These are phyloP conservation scores for Fusarium longipes DNA, from an alignment of 2,329 filamentous ascomycete genomes.

Conservation along the genomic window DNA sequence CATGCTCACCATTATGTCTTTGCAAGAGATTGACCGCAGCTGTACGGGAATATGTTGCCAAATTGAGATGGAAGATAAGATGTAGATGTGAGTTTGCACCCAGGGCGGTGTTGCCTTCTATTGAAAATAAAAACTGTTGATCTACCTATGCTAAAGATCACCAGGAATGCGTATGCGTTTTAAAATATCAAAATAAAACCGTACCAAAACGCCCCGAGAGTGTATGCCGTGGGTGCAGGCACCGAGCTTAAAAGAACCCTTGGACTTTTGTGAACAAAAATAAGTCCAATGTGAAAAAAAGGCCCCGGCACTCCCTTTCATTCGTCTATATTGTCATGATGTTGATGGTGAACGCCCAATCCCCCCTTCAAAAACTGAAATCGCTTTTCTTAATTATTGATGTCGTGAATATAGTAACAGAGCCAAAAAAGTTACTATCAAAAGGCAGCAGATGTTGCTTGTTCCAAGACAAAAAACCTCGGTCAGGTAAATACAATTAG, in stretches of 20 bases:
- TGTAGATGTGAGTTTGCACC: conserved; percentile 10
- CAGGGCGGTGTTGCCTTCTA: conserved; percentile 15
- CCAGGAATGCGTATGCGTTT: not conserved
- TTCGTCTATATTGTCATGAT: conserved; percentile 21
- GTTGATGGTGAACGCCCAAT: conserved; percentile 22
- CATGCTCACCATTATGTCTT: not conserved
- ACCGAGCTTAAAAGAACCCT: not conserved
- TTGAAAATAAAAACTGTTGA: conserved; percentile 5
- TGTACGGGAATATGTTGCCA: not conserved
- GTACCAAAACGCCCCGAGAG: conserved; percentile 6
- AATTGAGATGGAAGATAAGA: not conserved
- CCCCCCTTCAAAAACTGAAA: conserved; percentile 2
- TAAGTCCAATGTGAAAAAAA: not conserved
- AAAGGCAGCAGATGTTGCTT: not conserved
- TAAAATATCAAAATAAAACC: not conserved
- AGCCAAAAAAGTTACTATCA: not conserved
- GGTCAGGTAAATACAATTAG: not conserved
- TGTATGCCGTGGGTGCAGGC: not conserved
- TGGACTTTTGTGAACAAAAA: not conserved
- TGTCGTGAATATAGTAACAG: conserved; percentile 12
- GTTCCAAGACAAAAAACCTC: not conserved
- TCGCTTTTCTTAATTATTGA: conserved; percentile 26
- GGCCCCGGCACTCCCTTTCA: conserved; percentile 12
- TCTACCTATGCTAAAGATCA: conserved; percentile 13
- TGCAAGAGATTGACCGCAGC: not conserved